Base-by-base conservation (phyloP, 2,329 filamentous ascomycete genomes). In the Penicillium brevicompactum region DNA sequence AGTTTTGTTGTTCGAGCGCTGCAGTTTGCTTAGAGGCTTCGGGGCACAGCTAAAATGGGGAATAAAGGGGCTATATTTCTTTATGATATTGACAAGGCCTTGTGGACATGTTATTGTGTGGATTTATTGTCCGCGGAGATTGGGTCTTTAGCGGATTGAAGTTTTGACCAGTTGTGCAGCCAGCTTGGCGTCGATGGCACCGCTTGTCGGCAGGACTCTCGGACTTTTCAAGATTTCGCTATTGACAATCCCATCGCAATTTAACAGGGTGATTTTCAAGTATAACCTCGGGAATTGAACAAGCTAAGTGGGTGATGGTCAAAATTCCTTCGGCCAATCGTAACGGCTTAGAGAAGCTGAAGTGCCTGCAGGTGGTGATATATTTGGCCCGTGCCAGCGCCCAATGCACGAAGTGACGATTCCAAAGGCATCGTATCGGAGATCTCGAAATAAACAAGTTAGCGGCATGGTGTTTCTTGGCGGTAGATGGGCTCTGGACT, bases 141-240 rank as follows among this genome's bases (percentile, higher is more conserved):
- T 41, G 27, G 14, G n/a, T 31, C 32, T 32, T 47, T 13, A 37
- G 41, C 24, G 21, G 27, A 52, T 59, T 59, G 24, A 18, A 10
- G 53, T 51, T 14, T 46, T 8, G 30, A 37, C 53, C 24, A 46
- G 41, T 4, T 34, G 31, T 51, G 48, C 48, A 47, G 13, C 40
- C 24, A 43, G 18, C 22, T 43, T 41, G 49, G 52, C 16, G 56
- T 49, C 27, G 41, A 43, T 37, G 42, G 41, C 32, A 51, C 42
- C 47, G 46, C 46, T 50, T 50, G 30, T 53, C 22, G 24, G 16
- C 16, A 32, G 31, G 16, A 30, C 32, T 38, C 16, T 27, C 14
- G 18, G n/a, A 8, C 14, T n/a, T 27, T 53, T 2, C 13, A 34
- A 27, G 24, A 8, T 6, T 27, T 8, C 24, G 24, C 5, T 27